A percentile compares a stretch with the other conserved stretches of the same genome.
phyloP scores from a whole-genome alignment of 345 rosid genomes.

The Syzygium oleosum region DNA sequence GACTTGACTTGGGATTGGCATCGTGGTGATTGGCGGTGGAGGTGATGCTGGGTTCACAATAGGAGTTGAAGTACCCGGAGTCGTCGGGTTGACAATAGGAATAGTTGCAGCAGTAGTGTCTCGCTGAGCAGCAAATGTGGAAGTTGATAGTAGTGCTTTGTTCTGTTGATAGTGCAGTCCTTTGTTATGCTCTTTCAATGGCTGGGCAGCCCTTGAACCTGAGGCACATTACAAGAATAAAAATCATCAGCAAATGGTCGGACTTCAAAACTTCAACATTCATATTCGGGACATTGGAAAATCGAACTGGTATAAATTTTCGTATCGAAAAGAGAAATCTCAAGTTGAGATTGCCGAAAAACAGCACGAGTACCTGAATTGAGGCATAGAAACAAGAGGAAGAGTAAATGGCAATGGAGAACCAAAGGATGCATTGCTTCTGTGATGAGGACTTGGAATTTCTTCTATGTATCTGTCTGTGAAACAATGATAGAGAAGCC shows the following conservation, averaged over 20 bases:
- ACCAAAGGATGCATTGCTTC: constrained; percentile 34
- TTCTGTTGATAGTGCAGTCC: constrained; percentile 10
- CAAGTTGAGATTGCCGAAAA: neutral
- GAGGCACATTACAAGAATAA: constrained; percentile 14
- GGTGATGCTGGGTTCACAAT: constrained; percentile 12
- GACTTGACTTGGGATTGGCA: constrained; percentile 22
- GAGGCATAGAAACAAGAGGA: constrained; percentile 42
- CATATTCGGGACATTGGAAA: neutral
- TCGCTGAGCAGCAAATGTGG: constrained; percentile 7
- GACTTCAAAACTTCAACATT: neutral
- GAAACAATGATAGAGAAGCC: constrained; percentile 29
- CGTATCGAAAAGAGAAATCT: no score
- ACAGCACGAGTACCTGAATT: constrained; percentile 41
- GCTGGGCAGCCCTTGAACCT: constrained; percentile 29
- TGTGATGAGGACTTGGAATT: neutral
- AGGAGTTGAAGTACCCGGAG: constrained; percentile 44
- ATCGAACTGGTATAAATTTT: neutral
- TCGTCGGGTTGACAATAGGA: constrained; percentile 70
- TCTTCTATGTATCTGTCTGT: constrained; percentile 4
- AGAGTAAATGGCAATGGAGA: constrained; percentile 23
- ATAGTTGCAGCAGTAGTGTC: constrained; percentile 14
- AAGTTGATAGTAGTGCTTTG: constrained; percentile 14
- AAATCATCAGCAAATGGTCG: neutral
- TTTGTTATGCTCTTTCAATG: constrained; percentile 14
- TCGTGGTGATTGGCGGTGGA: constrained; percentile 23